Base-by-base conservation (phyloP, 2,329 filamentous ascomycete species). In the Didymella glomerata region DNA sequence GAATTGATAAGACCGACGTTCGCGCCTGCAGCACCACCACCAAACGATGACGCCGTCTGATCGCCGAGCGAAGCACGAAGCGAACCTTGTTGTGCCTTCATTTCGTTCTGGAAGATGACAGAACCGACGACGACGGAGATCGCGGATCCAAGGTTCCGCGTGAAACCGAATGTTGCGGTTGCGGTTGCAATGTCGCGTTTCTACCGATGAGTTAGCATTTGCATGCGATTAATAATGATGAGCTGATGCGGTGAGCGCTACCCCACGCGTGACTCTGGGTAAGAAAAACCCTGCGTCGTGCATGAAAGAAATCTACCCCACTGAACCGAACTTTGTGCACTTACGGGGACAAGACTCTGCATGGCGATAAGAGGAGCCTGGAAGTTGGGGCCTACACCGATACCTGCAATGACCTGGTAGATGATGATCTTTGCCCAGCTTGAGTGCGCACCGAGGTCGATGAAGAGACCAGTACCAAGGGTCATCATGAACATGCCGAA, bases 91-190 rank as follows among this genome's bases (percentile, higher is more conserved):
- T 86, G 84, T 46, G 79, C 80, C 63, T 86, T 78, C 87, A 92
- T 91, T 59, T 84, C 79, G 72, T 93, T 93, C 76, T 92, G 88
- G 78, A 93, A 93, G 36, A 93, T 84, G 45, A 92, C 89, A n/a
- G 89, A 87, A 24, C 91, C 91, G 38, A 93, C 81, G 1, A 92
- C 89, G 51, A 92, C 84, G 0, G 87, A 88, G 20, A 88, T 84
- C 2, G 87, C 84, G 0, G 87, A 90, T 10, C 87, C 88, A 3
- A 93, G 79, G 65, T 90, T 89, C 20, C 90, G 86, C 8, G 88
- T 81, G 71, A 91, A 90, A 9, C 84, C 82, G 63, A 90, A 88
- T 1, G 87, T 88, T 0, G 88, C 84, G 0, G 88, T 91, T 0
- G 86, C 88, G 1, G 87, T 84, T n/a, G 86, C 89, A 46, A 90